phyloP scores from a whole-genome alignment of 768 basidiomycete species.

The Suillus subalutaceus region DNA sequence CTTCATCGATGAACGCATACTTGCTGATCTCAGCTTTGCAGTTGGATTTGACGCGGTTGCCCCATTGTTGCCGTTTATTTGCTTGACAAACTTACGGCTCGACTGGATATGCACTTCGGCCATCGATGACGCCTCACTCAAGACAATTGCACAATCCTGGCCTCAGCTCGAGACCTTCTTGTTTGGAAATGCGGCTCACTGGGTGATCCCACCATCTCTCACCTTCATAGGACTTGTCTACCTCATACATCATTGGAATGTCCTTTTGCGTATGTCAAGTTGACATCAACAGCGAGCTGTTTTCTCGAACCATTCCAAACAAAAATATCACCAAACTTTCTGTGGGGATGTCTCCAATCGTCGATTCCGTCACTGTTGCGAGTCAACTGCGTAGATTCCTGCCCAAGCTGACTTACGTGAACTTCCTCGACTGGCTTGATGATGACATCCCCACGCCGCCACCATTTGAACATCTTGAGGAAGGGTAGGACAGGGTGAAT shows the following conservation, averaged over 20 bases:
- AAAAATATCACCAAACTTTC: neutral
- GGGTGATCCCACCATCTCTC: neutral
- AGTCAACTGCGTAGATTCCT: neutral
- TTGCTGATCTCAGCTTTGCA: neutral
- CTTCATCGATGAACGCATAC: neutral
- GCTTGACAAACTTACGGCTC: neutral
- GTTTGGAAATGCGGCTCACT: neutral
- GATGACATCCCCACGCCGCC: neutral
- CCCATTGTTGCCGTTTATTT: neutral
- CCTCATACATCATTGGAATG: neutral
- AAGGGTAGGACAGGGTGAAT: neutral
- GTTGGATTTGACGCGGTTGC: neutral
- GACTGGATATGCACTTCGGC: neutral
- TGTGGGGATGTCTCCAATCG: neutral
- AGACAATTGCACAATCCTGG: neutral
- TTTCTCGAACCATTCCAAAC: neutral
- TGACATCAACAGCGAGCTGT: neutral
- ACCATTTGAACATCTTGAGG: neutral
- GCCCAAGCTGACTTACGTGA: neutral
- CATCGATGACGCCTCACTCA: neutral
- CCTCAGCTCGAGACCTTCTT: neutral
- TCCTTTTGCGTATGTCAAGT: neutral
- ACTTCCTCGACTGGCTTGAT: neutral
- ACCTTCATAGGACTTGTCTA: neutral
- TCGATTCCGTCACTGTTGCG: neutral